Base-by-base conservation (phyloP, 192 early-diverging fungal species). In the Entomortierella chlamydospora region DNA sequence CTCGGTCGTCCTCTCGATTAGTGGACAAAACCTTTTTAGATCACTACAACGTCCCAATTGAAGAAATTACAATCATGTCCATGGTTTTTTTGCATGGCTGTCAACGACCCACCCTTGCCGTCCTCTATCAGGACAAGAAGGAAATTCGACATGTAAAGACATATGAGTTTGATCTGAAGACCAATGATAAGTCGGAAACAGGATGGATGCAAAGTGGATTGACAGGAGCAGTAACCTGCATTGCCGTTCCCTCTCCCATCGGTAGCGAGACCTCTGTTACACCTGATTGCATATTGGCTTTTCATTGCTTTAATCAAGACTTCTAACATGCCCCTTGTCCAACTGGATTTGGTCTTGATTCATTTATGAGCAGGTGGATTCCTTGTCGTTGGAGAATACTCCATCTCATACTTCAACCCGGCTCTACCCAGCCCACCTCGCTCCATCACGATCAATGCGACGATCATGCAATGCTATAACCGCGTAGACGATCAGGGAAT, bases 61-160 rank as follows among this genome's bases (percentile, higher is more conserved):
- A 85, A 9, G 90, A 94, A 72, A 57, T 87, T 12, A 69, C 72
- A 11, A 86, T 93, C 6, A 65, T 83, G 23, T 81, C 85, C 2
- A 88, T 91, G 54, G 66, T 64, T 7, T 82, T 90, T 42, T 62
- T 91, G 20, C 54, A 88, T 10, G 63, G 74, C 20, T 41, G 37
- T 3, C 33, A 47, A 20, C 26, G 41, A 20, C 84, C 86, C 0
- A 86, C 81, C 2, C 43, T 91, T 34, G 89, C 83, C 3, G 79
- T 94, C 13, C 70, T 94, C 2, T 87, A 90, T 51, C 82, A 87
- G 59, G 90, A 92, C 30, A 68, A 70, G 47, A 84, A 89, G 31
- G 81, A 83, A 13, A 45, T 64, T 20, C 73, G 85, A 42, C 81
- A 87, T 41, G 62, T 95, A 49, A 88, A 88, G 51, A 82, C 79